Evolutionary conservation across 192 early-diverging fungal genomes (phyloP), one percentile per base, ranked within the genome.

Genomic region (Entomortierella parvispora): DNA sequence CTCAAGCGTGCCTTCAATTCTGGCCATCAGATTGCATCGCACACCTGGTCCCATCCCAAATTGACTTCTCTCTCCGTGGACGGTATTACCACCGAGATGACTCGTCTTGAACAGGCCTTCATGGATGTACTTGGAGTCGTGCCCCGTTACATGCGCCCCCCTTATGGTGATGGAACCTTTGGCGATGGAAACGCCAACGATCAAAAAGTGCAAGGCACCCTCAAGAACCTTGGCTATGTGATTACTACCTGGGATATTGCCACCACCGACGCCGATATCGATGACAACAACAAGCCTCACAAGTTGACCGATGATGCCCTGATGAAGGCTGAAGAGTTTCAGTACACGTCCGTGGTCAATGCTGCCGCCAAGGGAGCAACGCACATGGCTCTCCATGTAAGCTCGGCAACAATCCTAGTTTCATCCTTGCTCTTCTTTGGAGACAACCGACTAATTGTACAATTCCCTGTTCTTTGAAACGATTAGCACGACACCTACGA

Each of bases 1-100:
- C 31, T 63, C 22, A 34, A 37, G 12, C 61, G 61, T 42, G 61
- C 61, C 22, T 49, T 48, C 34, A 47, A 63, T 15, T 46, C 45
- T 33, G 83, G 83, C 3, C 80, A 82, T 25, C 85, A 87, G 45
- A 81, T 86, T 23, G 85, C 75, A 3, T 71, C 62, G n/a, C 85
- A 86, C 60, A 82, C 85, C 25, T 87, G 60, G 51, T 62, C 67
- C 3, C 85, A 86, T 66, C 22, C 54, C 20, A 55, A 71, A 63
- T 22, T 86, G 4, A 54, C 51, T 40, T 56, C 47, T 2, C 40
- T 79, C 9, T 23, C 25, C 25, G 63, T 49, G 15, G 54, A 28
- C 22, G 54, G 44, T 12, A 62, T 62, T 3, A 46, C 44, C 60
- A 49, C 60, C 0, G 40, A 62, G 22, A 46, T 62, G 48, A 40